These are phyloP conservation scores for Moesziomyces parantarcticus DNA, from an alignment of 1,284 basidiomycete species.

Conservation along the genomic window DNA sequence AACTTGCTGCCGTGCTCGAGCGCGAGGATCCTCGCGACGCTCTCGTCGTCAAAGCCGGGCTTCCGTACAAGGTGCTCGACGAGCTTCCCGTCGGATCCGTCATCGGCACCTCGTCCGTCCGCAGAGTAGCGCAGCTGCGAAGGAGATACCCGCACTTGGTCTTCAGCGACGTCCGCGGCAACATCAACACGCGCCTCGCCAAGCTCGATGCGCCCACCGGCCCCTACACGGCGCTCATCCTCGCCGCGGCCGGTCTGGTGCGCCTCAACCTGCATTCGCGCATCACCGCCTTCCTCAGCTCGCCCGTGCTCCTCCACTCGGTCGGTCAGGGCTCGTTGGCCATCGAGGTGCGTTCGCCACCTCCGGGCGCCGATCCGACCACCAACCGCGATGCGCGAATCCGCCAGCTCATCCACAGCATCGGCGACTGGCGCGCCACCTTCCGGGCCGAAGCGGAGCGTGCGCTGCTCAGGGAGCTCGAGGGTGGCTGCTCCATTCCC, in stretches of 20 bases:
- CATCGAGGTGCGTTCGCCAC: slow-evolving; percentile 80
- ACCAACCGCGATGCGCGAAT: slow-evolving; percentile 62
- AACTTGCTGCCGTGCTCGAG: slow-evolving; percentile 85
- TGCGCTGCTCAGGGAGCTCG: slow-evolving; percentile 84
- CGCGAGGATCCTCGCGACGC: slow-evolving; percentile 91
- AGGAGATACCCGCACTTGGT: slow-evolving; percentile 81
- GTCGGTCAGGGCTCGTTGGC: slow-evolving; percentile 94
- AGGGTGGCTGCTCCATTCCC: slow-evolving; percentile 96
- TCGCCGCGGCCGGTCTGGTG: slow-evolving; percentile 92
- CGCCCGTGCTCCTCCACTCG: slow-evolving; percentile 83
- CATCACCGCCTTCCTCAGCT: slow-evolving; percentile 79
- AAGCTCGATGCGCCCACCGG: slow-evolving; percentile 89
- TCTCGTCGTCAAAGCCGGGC: slow-evolving; percentile 84
- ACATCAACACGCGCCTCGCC: slow-evolving; percentile 78
- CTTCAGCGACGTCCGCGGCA: slow-evolving; percentile 81
- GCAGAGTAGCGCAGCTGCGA: slow-evolving; percentile 89
- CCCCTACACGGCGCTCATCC: slow-evolving; percentile 88
- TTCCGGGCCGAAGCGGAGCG: slow-evolving; percentile 74
- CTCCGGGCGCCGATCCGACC: slow-evolving; percentile 38
- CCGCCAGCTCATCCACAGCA: slow-evolving; percentile 53
- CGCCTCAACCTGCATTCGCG: slow-evolving; percentile 80
- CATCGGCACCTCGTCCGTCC: slow-evolving; percentile 92
- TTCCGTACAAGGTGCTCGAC: slow-evolving; percentile 77
- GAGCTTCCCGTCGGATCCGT: slow-evolving; percentile 89
- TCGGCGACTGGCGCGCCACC: slow-evolving; percentile 64